Evolutionary conservation across 2,329 filamentous ascomycete genomes (phyloP).

Genomic region (Aspergillus novofumigatus): DNA sequence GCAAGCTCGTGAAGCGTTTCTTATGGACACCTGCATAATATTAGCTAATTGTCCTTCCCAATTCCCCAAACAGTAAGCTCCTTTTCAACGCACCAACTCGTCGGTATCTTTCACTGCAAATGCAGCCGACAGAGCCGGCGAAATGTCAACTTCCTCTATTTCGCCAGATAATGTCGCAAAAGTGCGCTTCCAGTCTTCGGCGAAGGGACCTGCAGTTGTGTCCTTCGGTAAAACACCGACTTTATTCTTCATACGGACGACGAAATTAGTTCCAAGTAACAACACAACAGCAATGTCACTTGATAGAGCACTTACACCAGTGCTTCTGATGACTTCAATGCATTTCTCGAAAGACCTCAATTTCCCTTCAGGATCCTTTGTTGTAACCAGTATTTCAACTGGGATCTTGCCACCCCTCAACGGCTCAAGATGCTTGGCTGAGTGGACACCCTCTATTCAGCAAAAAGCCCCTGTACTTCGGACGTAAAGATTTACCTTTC

Average conservation of each 20-base stretch:
- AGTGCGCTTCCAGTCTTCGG: conserved; percentile 90
- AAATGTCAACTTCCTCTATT: conserved; percentile 82
- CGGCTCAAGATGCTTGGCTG: conserved; percentile 88
- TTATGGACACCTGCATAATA: conserved; percentile 67
- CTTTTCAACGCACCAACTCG: conserved; percentile 59
- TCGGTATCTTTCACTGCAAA: conserved; percentile 93
- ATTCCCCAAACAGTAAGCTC: not conserved
- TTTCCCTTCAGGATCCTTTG: conserved; percentile 88
- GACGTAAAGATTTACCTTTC: conserved; percentile 64
- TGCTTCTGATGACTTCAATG: conserved; percentile 77
- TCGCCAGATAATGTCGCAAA: conserved; percentile 77
- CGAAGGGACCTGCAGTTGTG: conserved; percentile 77
- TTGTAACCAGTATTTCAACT: conserved; percentile 84
- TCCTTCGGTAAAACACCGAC: conserved; percentile 84
- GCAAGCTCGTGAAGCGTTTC: conserved; percentile 89
- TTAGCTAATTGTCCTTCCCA: conserved; percentile 7
- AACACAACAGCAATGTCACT: not conserved
- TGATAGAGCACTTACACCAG: conserved; percentile 63
- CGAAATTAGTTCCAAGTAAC: not conserved
- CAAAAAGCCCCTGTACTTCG: not conserved
- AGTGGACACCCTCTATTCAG: conserved; percentile 2
- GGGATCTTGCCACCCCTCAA: conserved; percentile 89
- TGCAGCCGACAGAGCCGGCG: conserved; percentile 69
- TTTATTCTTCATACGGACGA: conserved; percentile 62
- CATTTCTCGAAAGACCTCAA: conserved; percentile 84